Evolutionary conservation across 1,284 basidiomycete species (phyloP).

Genomic region (Termitomyces sp.): DNA sequence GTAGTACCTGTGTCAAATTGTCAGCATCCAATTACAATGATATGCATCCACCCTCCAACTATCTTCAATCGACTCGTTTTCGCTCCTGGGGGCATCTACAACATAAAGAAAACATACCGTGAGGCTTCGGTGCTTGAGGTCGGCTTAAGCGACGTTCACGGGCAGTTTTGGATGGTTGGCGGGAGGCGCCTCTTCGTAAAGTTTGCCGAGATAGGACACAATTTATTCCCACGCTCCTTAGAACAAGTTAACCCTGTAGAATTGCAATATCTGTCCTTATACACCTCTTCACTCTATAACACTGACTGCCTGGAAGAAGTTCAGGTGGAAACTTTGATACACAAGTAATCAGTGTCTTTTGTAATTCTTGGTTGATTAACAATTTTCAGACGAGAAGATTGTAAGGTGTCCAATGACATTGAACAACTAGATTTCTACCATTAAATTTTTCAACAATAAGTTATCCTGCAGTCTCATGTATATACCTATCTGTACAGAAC

Average conservation of each 20-base stretch:
- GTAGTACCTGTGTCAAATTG: constrained; percentile 25
- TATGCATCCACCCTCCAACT: constrained; percentile 35
- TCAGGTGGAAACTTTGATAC: neutral
- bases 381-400: neutral
- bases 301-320: neutral
- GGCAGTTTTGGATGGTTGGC: constrained; percentile 30
- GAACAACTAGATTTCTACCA: neutral
- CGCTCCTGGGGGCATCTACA: constrained; percentile 17
- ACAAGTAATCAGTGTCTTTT: neutral
- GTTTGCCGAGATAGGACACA: constrained; percentile 23
- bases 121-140: constrained; percentile 30
- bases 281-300: neutral
- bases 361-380: neutral
- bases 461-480: neutral
- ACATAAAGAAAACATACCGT: constrained; percentile 29
- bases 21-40: constrained; percentile 18
- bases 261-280: neutral
- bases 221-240: constrained; percentile 28
- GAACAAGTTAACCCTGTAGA: no score
- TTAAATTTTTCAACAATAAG: neutral
- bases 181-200: constrained; percentile 26
- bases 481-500: neutral
- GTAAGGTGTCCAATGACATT: neutral
- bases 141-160: constrained; percentile 36
- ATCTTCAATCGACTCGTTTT: constrained; percentile 26